Evolutionary conservation across 1,139 yeast genomes (phyloP), one percentile per base, ranked within the genome.

Genomic region (Candida smagusa): DNA sequence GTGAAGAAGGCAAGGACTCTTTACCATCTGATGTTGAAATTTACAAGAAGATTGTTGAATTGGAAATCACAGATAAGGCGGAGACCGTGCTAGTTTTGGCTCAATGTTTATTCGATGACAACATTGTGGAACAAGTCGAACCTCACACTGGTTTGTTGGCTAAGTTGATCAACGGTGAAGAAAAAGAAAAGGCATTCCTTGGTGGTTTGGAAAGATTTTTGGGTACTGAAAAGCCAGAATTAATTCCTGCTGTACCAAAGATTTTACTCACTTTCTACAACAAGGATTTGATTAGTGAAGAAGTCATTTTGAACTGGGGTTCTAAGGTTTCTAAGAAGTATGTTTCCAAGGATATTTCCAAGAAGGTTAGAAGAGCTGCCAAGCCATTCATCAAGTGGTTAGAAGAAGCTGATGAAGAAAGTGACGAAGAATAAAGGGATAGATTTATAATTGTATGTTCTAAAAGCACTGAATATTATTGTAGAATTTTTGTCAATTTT

Each of bases 161-260:
- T 46, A 92, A 90, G 64, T 74, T 92, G 45, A 78, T 88, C 51
- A 71, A 79, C 43, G 66, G 80, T 33, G 69, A 74, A 37, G 79
- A 74, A 40, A 86, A 79, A 54, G 96, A 94, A 68, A 85, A 80
- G 68, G 87, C 96, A 9, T 79, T 92, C 52, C 76, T 92, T 46
- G 98, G 99, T 50, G 99, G 98, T 45, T 74, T 92, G 51, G 98
- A 92, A 72, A 84, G 98, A 61, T 80, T 88, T 59, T 69, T 92
- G 50, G 98, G 97, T 46, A 66, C 85, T 46, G 86, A 83, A 56
- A 79, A 85, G 54, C 85, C 86, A 30, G 84, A 76, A n/a, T 73
- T 89, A 55, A 78, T 87, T 52, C 75, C 85, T 40, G 59, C 68
- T 40, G 74, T 90, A 39, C 95, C 97, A 49, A 87, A 86, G 63